Evolutionary conservation across 208 protist genomes (phyloP).

Genomic region (Trypanosoma grayi): DNA sequence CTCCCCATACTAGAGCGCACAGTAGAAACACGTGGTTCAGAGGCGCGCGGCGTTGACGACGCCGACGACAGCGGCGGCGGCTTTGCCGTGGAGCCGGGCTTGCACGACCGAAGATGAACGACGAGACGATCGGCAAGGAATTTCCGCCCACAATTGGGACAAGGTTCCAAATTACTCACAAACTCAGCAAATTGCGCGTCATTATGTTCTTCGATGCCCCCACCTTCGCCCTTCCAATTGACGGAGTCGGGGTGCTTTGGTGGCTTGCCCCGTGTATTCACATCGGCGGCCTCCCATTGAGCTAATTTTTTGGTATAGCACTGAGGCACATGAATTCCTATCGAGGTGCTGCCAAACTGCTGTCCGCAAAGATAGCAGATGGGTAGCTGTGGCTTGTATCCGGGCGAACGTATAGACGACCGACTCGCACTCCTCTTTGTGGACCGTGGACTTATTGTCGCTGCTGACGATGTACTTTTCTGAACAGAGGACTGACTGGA

Average conservation of each 20-base stretch:
- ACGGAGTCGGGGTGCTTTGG: slow-evolving; percentile 76
- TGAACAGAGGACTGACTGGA: slow-evolving; percentile 7
- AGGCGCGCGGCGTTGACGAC: slow-evolving; percentile 2
- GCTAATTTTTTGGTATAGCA: slow-evolving; percentile 87
- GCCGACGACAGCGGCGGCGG: slow-evolving; percentile 12
- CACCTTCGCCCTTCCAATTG: slow-evolving; percentile 43
- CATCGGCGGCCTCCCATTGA: slow-evolving; percentile 76
- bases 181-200: slow-evolving; percentile 88
- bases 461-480: background rate
- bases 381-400: slow-evolving; percentile 49
- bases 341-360: slow-evolving; percentile 82
- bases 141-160: slow-evolving; percentile 85
- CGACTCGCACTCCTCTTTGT: slow-evolving; percentile 7
- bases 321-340: slow-evolving; percentile 85
- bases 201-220: slow-evolving; percentile 56
- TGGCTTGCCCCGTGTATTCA: slow-evolving; percentile 55
- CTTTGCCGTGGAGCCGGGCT: slow-evolving; percentile 61
- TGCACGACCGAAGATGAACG: slow-evolving; percentile 89
- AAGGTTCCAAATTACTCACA: slow-evolving; percentile 83
- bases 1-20: background rate
- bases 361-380: slow-evolving; percentile 87
- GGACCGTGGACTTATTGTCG: background rate
- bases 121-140: slow-evolving; percentile 89
- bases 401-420: slow-evolving; percentile 18
- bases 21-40: background rate